Conservation (phyloP, 1,139 yeast species). For the Cylindricascospora bacillispora region DNA sequence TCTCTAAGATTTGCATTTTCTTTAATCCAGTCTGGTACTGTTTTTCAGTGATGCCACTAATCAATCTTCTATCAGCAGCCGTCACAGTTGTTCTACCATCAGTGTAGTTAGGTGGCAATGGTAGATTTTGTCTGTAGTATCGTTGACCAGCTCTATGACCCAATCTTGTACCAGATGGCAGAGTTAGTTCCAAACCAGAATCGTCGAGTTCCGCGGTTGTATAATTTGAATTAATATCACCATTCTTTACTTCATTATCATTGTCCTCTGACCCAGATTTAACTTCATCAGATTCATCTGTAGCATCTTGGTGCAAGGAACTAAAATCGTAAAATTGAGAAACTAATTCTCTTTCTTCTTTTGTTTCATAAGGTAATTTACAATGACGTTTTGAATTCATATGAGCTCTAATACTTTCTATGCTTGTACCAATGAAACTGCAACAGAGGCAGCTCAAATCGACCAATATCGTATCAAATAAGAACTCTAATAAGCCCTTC, state of each 20-base stretch:
- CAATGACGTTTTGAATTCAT: slow-evolving; percentile 79
- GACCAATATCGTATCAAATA: slow-evolving; percentile 73
- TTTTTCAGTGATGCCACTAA: slow-evolving; percentile 31
- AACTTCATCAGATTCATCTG: slow-evolving; percentile 28
- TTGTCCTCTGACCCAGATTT: slow-evolving; percentile 17
- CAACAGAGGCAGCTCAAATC: slow-evolving; percentile 83
- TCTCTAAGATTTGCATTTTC: slow-evolving; percentile 35
- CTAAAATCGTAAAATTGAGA: slow-evolving; percentile 81
- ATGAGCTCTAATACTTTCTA: slow-evolving; percentile 87
- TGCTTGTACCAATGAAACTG: slow-evolving; percentile 64
- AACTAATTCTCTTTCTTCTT: slow-evolving; percentile 67
- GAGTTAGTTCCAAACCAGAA: slow-evolving; percentile 43
- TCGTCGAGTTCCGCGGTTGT: slow-evolving; percentile 33
- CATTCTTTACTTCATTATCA: no score
- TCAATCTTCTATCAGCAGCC: slow-evolving; percentile 44
- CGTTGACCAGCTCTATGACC: slow-evolving; percentile 59
- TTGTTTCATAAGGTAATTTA: slow-evolving; percentile 76
- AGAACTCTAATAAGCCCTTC: slow-evolving; percentile 57
- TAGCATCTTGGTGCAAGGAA: slow-evolving; percentile 41
- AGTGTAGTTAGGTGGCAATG: slow-evolving; percentile 12
- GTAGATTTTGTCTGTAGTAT: slow-evolving; percentile 44
- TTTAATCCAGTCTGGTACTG: slow-evolving; percentile 33
- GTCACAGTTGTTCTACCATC: slow-evolving; percentile 35
- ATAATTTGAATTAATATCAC: slow-evolving; percentile 25
- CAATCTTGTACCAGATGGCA: slow-evolving; percentile 50